These are phyloP conservation scores for Candida anglica DNA, from an alignment of 805 yeast genomes.

Conservation along the genomic window DNA sequence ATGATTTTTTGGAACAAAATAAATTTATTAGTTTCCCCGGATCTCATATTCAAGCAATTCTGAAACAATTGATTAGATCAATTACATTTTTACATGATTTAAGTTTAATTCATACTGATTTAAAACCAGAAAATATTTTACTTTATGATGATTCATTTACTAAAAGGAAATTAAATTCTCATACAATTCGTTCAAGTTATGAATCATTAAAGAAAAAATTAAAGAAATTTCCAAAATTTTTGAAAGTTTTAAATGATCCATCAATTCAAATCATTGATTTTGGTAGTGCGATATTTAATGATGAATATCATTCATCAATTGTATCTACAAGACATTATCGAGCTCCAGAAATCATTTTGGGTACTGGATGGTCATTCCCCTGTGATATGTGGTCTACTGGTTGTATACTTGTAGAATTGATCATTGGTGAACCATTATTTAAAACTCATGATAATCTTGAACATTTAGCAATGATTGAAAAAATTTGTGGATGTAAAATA, in stretches of 20 bases:
- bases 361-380: conserved; percentile 95
- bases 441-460: conserved; percentile 93
- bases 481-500: conserved; percentile 55
- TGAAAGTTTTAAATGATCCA: conserved; percentile 66
- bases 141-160: conserved; percentile 50
- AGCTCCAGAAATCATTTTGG: conserved; percentile 94
- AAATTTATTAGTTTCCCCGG: conserved; percentile 90
- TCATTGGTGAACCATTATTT: conserved; percentile 91
- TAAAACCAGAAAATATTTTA: conserved; percentile 92
- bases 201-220: conserved; percentile 15
- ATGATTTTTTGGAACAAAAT: conserved; percentile 85
- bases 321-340: conserved; percentile 95
- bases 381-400: conserved; percentile 98
- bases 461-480: conserved; percentile 94
- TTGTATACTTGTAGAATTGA: conserved; percentile 84
- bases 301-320: conserved; percentile 88
- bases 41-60: conserved; percentile 83
- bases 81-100: conserved; percentile 88
- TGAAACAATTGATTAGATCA: conserved; percentile 78
- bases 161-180: conserved; percentile 31
- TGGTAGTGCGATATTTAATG: conserved; percentile 93
- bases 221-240: conserved; percentile 26
- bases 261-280: conserved; percentile 88
- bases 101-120: conserved; percentile 89
- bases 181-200: conserved; percentile 31